Percentiles rank a stretch among this genome's conserved stretches.
phyloP scores from a whole-genome alignment of 108 stramenopile genomes.

The Aurantiochytrium sp. region DNA sequence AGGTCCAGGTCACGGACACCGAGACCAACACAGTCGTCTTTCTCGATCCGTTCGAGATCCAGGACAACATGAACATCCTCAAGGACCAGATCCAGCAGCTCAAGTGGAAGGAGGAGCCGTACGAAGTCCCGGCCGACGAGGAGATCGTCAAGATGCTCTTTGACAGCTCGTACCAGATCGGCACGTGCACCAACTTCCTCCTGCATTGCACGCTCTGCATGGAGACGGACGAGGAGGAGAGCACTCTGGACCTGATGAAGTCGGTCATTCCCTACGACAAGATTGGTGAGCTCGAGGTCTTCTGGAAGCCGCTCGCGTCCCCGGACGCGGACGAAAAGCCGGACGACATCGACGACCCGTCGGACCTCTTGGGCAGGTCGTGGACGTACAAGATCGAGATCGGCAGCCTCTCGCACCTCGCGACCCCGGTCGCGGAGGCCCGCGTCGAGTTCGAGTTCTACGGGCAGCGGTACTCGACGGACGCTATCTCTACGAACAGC shows the following conservation, averaged over 20 bases:
- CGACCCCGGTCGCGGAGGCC: slow-evolving; percentile 31
- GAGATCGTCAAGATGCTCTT: slow-evolving; percentile 48
- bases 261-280: slow-evolving; percentile 58
- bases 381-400: slow-evolving; percentile 57
- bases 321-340: slow-evolving; percentile 43
- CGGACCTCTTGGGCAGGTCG: slow-evolving; percentile 55
- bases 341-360: slow-evolving; percentile 49
- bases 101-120: not conserved
- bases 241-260: slow-evolving; percentile 52
- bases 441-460: slow-evolving; percentile 42
- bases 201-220: slow-evolving; percentile 54
- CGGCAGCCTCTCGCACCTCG: slow-evolving; percentile 16
- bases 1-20: slow-evolving; percentile 35
- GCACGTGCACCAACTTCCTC: slow-evolving; percentile 53
- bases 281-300: slow-evolving; percentile 46
- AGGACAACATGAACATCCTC: slow-evolving; percentile 47
- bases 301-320: slow-evolving; percentile 48
- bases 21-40: slow-evolving; percentile 34
- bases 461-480: slow-evolving; percentile 40
- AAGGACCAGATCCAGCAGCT: slow-evolving; percentile 42
- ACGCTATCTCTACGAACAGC: slow-evolving; percentile 15
- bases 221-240: slow-evolving; percentile 56
- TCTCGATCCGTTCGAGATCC: slow-evolving; percentile 55
- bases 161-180: slow-evolving; percentile 57
- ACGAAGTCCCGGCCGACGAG: slow-evolving; percentile 8